These are phyloP conservation scores for Lophium mytilinum DNA, from an alignment of 495 filamentous ascomycete genomes.

Conservation along the genomic window DNA sequence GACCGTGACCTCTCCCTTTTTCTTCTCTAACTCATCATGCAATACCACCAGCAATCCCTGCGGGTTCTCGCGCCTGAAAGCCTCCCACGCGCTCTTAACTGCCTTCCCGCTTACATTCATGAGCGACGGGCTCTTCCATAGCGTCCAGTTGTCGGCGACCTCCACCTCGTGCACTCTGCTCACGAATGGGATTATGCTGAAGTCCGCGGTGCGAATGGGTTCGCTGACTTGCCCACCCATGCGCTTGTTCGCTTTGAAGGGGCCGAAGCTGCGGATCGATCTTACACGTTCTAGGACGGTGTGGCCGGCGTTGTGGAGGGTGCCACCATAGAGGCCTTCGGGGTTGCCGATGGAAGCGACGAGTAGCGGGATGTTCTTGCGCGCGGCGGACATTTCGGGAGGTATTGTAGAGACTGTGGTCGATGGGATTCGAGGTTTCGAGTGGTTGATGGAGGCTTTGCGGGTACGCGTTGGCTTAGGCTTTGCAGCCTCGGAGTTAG, in stretches of 20 bases:
- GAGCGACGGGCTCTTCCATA: conserved; percentile 58
- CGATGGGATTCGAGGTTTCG: neutral
- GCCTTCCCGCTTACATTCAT: conserved; percentile 58
- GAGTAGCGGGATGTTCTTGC: conserved; percentile 40
- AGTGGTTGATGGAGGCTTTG: neutral
- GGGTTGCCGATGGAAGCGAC: conserved; percentile 71
- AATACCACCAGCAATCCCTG: conserved; percentile 56
- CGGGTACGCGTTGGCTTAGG: neutral
- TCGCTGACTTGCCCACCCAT: conserved; percentile 36
- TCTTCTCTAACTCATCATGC: conserved; percentile 75
- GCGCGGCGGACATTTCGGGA: conserved; percentile 6
- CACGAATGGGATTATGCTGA: neutral
- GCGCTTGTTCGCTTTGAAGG: conserved; percentile 38
- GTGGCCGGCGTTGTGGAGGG: conserved; percentile 78
- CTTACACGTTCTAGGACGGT: conserved; percentile 43
- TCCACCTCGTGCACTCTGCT: neutral
- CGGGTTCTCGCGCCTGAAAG: conserved; percentile 13
- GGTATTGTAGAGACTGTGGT: neutral
- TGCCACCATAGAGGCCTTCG: conserved; percentile 50
- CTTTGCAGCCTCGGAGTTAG: neutral
- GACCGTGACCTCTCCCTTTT: conserved; percentile 56
- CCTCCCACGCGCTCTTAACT: conserved; percentile 27
- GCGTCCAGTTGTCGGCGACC: conserved; percentile 41
- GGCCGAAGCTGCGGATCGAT: conserved; percentile 35
- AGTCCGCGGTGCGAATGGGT: conserved; percentile 10